Evolutionary conservation across 768 basidiomycete genomes (phyloP).

Genomic region (Suillus hirtellus): DNA sequence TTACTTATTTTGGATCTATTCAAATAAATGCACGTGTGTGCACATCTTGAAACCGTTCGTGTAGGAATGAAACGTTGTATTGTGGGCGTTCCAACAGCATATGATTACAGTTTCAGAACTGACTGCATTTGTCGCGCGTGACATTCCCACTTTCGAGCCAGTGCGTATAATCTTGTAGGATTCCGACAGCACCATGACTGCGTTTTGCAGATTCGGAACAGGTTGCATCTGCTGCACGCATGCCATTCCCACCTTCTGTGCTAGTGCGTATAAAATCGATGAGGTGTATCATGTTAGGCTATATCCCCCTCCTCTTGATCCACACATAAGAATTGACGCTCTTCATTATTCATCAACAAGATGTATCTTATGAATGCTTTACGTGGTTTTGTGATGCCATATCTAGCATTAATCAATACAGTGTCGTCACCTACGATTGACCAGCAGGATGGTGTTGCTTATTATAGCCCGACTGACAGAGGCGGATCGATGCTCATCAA

Average conservation of each 20-base stretch:
- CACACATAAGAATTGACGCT: neutral
- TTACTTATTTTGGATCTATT: neutral
- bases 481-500: slow-evolving; percentile 48
- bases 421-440: neutral
- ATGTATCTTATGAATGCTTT: neutral
- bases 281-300: neutral
- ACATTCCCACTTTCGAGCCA: too few relatives aligned
- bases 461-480: slow-evolving; percentile 32
- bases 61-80: neutral
- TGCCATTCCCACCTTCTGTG: neutral
- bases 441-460: slow-evolving; percentile 24
- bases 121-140: neutral
- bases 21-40: neutral
- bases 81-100: neutral
- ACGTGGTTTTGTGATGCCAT: neutral
- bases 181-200: neutral
- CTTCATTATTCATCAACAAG: neutral
- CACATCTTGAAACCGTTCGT: neutral
- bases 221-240: neutral
- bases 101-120: neutral
- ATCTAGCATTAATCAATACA: neutral
- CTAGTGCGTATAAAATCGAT: neutral
- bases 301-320: too few relatives aligned
- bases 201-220: neutral
- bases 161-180: neutral